Base-by-base conservation (phyloP, 2,329 filamentous ascomycete genomes). In the Podosphaera fusca region DNA sequence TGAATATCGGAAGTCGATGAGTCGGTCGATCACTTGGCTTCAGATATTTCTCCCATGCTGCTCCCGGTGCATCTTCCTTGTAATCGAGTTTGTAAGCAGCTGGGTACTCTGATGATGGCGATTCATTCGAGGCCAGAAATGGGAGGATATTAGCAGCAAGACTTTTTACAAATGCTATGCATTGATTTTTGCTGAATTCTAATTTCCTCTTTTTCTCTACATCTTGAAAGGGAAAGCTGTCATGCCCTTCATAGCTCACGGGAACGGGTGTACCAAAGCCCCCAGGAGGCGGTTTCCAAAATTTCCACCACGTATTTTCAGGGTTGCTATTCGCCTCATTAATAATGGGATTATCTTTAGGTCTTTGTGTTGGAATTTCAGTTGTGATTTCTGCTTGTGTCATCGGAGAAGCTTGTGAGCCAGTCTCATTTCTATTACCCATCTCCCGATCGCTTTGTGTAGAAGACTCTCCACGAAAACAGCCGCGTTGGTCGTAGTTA, bases 41-140 rank as follows among this genome's bases (percentile, higher is more conserved):
- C 55, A 96, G 72, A 70, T 89, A 95, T 59, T 82, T 84, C 64
- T 82, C 80, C 92, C 92, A 98, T 0, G 85, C 81, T 54, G 80
- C 76, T 7, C 75, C 76, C 49, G 82, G 78, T 9, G 79, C 75
- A 58, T 82, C 74, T 34, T 82, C 77, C 40, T 76, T 72, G 61
- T 73, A 79, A 1, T 83, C 75, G 38, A 78, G 68, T 60, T 85
- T 79, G 64, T 78, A 80, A 0, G 84, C 79, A 2, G 72, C 59
- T 0, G 79, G 77, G 63, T 94, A 94, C 6, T 67, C 60, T 4
- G 60, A 54, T 21, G 60, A 58, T 2, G 56, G 55, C 9, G 70
- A 68, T 6, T 65, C 61, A 30, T 65, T 61, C 0, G 55, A 50
- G 8, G 56, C 46, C 5, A 64, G 56, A 52, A 80, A 79, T 0